These are phyloP conservation scores for Pseudoperonospora humuli DNA, from an alignment of 352 stramenopile species.

Conservation along the genomic window DNA sequence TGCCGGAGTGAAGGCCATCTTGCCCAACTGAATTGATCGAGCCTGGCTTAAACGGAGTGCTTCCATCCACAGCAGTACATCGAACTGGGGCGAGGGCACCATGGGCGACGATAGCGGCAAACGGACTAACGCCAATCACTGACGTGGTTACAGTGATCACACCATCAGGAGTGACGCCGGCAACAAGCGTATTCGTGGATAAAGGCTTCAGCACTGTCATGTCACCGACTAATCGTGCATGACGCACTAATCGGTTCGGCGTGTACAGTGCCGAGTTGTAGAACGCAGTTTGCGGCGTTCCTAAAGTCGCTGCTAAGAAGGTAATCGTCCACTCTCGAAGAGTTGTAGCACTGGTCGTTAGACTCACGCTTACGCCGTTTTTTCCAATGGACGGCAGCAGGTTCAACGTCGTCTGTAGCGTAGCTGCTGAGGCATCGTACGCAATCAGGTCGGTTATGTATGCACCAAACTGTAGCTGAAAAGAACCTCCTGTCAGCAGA, in stretches of 20 bases:
- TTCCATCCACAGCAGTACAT: slow-evolving; percentile 57
- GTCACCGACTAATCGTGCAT: slow-evolving; percentile 46
- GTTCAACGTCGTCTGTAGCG: slow-evolving; percentile 70
- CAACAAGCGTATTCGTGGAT: slow-evolving; percentile 22
- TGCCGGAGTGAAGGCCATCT: slow-evolving; percentile 53
- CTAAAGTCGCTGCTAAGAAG: slow-evolving; percentile 39
- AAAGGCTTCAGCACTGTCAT: slow-evolving; percentile 28
- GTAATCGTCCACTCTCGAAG: slow-evolving; percentile 49
- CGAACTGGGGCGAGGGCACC: slow-evolving; percentile 49
- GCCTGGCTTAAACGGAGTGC: slow-evolving; percentile 50
- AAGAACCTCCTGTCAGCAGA: slow-evolving; percentile 35
- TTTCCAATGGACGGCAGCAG: slow-evolving; percentile 45
- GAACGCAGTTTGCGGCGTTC: slow-evolving; percentile 46
- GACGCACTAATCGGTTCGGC: slow-evolving; percentile 31
- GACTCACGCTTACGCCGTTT: slow-evolving; percentile 33
- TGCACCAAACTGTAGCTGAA: slow-evolving; percentile 64
- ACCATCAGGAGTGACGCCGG: slow-evolving; percentile 23
- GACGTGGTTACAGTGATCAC: slow-evolving; percentile 12
- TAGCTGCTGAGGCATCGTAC: slow-evolving; percentile 51
- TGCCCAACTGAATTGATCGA: slow-evolving; percentile 47
- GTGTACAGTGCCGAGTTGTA: slow-evolving; percentile 63
- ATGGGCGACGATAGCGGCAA: slow-evolving; percentile 46
- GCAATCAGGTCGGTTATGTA: slow-evolving; percentile 50
- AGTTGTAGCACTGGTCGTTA: slow-evolving; percentile 4
- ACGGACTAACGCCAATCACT: slow-evolving; percentile 46